Evolutionary conservation across 305 asterid genomes (phyloP).

Genomic region (Solanum hybrid): DNA sequence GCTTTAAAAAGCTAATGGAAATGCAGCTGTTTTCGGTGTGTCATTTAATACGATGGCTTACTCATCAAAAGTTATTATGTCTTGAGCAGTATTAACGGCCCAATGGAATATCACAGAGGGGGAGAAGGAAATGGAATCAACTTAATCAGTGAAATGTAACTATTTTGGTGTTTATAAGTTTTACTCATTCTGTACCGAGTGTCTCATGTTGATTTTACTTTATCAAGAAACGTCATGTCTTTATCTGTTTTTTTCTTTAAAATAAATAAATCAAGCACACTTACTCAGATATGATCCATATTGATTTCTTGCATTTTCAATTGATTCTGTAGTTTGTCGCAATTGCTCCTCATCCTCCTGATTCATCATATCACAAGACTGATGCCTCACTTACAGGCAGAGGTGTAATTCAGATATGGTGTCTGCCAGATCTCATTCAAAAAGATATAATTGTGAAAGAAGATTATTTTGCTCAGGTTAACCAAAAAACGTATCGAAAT

Average conservation of each 20-base stretch:
- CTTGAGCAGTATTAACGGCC: not conserved
- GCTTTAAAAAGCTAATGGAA: not conserved
- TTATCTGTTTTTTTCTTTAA: not conserved
- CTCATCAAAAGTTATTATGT: not conserved
- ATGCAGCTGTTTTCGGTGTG: not conserved
- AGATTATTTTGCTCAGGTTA: conserved; percentile 21
- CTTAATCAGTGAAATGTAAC: not conserved
- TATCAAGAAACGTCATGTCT: not conserved
- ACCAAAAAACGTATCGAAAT: conserved; percentile 20
- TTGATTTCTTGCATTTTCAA: conserved; percentile 6
- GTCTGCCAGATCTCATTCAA: conserved; percentile 34
- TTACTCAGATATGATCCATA: not conserved
- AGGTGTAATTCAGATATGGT: conserved; percentile 91
- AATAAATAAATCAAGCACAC: not conserved
- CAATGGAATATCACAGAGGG: not conserved
- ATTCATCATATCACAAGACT: conserved; percentile 69
- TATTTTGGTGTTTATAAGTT: not conserved
- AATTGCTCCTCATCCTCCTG: conserved; percentile 89
- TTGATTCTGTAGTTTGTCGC: conserved; percentile 63
- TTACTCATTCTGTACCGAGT: not conserved
- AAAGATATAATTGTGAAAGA: conserved; percentile 12
- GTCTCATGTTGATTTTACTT: not conserved
- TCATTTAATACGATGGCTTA: not conserved
- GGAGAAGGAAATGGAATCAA: not conserved
- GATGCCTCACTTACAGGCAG: conserved; percentile 76